phyloP scores from a whole-genome alignment of 164 flowering plant species.

The Nymphaea colorata region DNA sequence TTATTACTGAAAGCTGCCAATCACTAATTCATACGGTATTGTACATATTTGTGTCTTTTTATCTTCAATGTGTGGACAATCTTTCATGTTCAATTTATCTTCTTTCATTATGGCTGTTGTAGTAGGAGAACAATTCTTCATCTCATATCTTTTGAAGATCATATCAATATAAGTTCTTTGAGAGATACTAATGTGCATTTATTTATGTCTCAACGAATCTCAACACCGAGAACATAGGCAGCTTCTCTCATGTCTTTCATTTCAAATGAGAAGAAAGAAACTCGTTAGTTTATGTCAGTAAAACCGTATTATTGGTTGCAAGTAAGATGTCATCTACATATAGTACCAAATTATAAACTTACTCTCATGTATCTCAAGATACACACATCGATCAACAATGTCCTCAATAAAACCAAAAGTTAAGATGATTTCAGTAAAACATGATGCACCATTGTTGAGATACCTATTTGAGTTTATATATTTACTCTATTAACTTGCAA shows the following conservation, averaged over 20 bases:
- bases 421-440: not conserved
- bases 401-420: not conserved
- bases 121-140: no score
- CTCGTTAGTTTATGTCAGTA: not conserved
- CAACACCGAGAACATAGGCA: no score
- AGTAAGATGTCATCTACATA: slow-evolving; percentile 1
- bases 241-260: no score
- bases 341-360: not conserved
- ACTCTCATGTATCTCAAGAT: not conserved
- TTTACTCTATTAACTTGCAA: not conserved
- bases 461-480: not conserved
- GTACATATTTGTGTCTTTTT: not conserved
- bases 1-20: not conserved
- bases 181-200: no score
- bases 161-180: no score
- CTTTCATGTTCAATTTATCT: no score
- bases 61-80: not conserved
- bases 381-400: not conserved
- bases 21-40: not conserved
- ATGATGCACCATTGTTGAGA: not conserved
- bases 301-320: not conserved
- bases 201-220: no score
- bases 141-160: no score
- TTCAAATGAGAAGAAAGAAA: not conserved
- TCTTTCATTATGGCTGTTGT: no score